Evolutionary conservation across 2,329 filamentous ascomycete genomes (phyloP).

Genomic region (Corinectria fuckeliana): DNA sequence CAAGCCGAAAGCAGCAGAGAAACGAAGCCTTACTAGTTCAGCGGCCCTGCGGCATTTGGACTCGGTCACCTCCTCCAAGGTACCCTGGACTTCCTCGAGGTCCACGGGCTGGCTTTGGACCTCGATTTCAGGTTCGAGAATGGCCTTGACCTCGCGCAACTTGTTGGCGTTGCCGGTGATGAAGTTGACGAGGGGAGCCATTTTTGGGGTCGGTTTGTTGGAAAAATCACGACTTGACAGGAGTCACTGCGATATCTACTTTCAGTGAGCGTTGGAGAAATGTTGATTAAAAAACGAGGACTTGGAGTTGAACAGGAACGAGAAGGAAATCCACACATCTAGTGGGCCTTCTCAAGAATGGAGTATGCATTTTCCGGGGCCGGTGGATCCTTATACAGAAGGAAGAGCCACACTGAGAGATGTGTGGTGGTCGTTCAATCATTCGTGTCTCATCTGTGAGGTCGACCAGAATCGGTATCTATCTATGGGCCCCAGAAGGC

Average conservation of each 20-base stretch:
- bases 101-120: slow-evolving; percentile 79
- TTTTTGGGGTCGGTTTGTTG: slow-evolving; percentile 29
- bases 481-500: not conserved
- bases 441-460: not conserved
- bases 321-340: not conserved
- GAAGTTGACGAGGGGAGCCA: slow-evolving; percentile 74
- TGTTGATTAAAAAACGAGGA: not conserved
- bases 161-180: slow-evolving; percentile 98
- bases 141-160: slow-evolving; percentile 85
- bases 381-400: not conserved
- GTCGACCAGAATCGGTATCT: not conserved
- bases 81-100: slow-evolving; percentile 88
- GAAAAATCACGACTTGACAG: not conserved
- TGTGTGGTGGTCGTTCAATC: not conserved
- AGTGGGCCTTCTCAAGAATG: not conserved
- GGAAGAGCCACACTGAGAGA: not conserved
- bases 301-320: not conserved
- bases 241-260: not conserved
- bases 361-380: slow-evolving; percentile 16
- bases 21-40: slow-evolving; percentile 63
- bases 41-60: slow-evolving; percentile 89
- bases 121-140: slow-evolving; percentile 76
- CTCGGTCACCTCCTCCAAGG: slow-evolving; percentile 85
- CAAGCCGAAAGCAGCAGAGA: not conserved
- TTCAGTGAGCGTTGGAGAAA: not conserved